Percentiles rank a stretch among this genome's conserved stretches.
These are phyloP conservation scores for Arthonia radiata DNA, from an alignment of 495 filamentous ascomycete species.

Conservation along the genomic window DNA sequence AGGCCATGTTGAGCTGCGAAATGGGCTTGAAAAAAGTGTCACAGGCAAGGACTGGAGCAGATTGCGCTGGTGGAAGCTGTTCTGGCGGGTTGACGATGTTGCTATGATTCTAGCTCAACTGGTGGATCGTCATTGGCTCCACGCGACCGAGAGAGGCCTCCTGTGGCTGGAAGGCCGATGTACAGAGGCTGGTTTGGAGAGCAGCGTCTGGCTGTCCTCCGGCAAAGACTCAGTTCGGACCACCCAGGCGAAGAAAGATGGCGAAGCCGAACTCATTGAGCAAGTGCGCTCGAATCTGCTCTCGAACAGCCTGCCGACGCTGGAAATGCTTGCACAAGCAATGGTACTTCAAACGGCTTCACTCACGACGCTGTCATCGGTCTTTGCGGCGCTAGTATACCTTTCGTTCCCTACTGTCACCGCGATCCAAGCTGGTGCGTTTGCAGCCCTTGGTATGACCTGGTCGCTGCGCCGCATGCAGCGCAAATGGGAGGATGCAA, in stretches of 20 bases:
- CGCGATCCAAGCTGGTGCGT: conserved; percentile 50
- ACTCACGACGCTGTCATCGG: conserved; percentile 33
- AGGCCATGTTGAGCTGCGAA: conserved; percentile 61
- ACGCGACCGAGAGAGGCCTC: conserved; percentile 42
- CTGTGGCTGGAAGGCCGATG: conserved; percentile 67
- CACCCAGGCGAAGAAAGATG: too few species aligned
- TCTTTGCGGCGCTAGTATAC: conserved; percentile 43
- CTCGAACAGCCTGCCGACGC: conserved; percentile 35
- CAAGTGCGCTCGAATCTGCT: conserved; percentile 30
- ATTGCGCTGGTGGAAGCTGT: conserved; percentile 79
- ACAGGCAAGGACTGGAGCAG: conserved; percentile 41
- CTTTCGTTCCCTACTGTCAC: conserved; percentile 25
- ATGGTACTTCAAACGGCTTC: conserved; percentile 51
- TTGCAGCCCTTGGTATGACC: conserved; percentile 56
- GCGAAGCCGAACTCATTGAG: not conserved
- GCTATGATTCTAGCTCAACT: conserved; percentile 55
- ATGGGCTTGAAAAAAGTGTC: conserved; percentile 52
- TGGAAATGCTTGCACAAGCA: conserved; percentile 61
- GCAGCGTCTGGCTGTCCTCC: too few species aligned
- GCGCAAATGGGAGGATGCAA: conserved; percentile 47
- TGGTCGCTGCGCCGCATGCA: conserved; percentile 55
- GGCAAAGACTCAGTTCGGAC: too few species aligned
- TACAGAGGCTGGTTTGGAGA: conserved; percentile 32
- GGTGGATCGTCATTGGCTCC: conserved; percentile 45
- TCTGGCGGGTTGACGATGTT: conserved; percentile 87